Conservation (phyloP, 129 eudicot genomes). For the Centrapalus pauciflorus region DNA sequence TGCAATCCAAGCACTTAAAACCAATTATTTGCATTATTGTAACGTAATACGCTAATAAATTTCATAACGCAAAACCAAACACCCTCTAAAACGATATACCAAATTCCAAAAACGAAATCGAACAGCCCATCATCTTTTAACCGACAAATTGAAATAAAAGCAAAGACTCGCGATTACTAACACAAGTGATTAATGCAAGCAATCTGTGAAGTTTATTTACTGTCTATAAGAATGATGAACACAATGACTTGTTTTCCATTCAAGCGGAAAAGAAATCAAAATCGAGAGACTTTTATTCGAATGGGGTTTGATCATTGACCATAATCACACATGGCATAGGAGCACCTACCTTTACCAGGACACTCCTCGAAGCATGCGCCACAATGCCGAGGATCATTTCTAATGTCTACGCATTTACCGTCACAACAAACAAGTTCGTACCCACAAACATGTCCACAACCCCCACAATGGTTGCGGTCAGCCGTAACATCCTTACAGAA, state of each 20-base stretch:
- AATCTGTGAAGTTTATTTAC: background rate
- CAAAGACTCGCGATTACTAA: too few relatives aligned
- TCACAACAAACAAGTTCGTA: conserved; percentile 42
- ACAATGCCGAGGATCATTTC: conserved; percentile 44
- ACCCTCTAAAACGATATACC: too few relatives aligned
- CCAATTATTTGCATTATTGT: too few relatives aligned
- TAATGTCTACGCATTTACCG: conserved; percentile 42
- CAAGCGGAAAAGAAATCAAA: background rate
- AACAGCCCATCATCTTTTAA: too few relatives aligned
- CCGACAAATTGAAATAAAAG: too few relatives aligned
- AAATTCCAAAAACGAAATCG: too few relatives aligned
- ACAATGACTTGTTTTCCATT: background rate
- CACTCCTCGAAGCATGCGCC: conserved; percentile 47
- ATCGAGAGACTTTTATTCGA: background rate
- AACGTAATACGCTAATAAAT: too few relatives aligned
- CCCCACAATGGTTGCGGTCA: conserved; percentile 42
- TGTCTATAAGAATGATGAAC: background rate
- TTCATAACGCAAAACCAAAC: too few relatives aligned
- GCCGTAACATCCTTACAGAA: conserved; percentile 38
- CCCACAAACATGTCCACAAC: conserved; percentile 40
- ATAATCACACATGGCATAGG: conserved; percentile 45
- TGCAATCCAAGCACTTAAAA: too few relatives aligned
- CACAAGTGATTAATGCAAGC: conserved; percentile 1
- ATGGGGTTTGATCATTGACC: conserved; percentile 1
- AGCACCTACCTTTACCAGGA: conserved; percentile 30